Percentiles rank a stretch among this genome's conserved stretches.
Conservation (phyloP, 1,139 yeast species). For the Magnusiomyces tetraspermus region DNA sequence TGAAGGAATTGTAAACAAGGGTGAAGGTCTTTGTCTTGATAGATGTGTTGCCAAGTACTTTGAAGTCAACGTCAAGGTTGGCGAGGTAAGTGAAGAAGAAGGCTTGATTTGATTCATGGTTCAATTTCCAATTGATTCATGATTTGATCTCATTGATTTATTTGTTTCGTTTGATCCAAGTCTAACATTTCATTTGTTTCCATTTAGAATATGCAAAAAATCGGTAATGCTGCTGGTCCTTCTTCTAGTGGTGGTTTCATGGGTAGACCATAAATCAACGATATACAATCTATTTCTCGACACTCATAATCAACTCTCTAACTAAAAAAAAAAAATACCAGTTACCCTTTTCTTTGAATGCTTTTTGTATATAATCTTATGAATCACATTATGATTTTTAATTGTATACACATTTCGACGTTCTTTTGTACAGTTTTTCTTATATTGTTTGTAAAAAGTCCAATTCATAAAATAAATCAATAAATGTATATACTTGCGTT, state of each 20-base stretch:
- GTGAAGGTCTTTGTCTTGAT: slow-evolving; percentile 85
- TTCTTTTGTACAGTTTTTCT: no score
- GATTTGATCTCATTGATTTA: not conserved
- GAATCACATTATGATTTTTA: no score
- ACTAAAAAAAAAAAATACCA: no score
- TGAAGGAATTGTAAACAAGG: slow-evolving; percentile 73
- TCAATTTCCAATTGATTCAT: not conserved
- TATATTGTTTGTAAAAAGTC: no score
- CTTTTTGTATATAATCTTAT: no score
- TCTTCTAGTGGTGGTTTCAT: slow-evolving; percentile 4
- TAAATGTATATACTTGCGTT: no score
- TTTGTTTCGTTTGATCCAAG: not conserved
- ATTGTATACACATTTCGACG: no score
- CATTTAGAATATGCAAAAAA: slow-evolving; percentile 28
- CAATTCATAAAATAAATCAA: no score
- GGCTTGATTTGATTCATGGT: no score
- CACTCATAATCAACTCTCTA: no score
- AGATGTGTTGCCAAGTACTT: slow-evolving; percentile 97
- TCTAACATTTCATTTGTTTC: not conserved
- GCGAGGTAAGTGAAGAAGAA: slow-evolving; percentile 50
- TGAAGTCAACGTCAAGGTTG: slow-evolving; percentile 92
- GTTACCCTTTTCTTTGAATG: no score
- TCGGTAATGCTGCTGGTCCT: slow-evolving; percentile 18
- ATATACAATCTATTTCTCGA: not conserved
- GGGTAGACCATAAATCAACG: slow-evolving; percentile 3